These are phyloP conservation scores for Amanita rimosa DNA, from an alignment of 768 basidiomycete genomes.

Conservation along the genomic window DNA sequence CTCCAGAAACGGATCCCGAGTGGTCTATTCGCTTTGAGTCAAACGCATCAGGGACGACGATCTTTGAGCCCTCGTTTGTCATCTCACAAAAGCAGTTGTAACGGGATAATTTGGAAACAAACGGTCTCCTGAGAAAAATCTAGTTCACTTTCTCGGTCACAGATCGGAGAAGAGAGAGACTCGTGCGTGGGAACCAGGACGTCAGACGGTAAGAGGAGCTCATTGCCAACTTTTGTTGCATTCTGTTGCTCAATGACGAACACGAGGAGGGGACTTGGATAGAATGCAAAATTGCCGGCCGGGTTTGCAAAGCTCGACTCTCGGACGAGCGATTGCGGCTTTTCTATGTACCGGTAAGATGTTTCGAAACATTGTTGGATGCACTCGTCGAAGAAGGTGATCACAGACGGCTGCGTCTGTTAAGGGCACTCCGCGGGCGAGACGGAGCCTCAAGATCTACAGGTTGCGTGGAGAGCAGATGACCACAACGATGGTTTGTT, in stretches of 20 bases:
- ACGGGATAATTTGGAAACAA: conserved; percentile 23
- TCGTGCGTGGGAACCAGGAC: conserved; percentile 47
- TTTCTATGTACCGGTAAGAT: conserved; percentile 81
- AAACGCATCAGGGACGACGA: conserved; percentile 17
- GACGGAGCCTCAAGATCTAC: conserved; percentile 22
- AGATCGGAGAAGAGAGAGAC: conserved; percentile 26
- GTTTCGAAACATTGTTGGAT: conserved; percentile 71
- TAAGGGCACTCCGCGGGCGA: conserved; percentile 38
- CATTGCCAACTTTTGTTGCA: conserved; percentile 53
- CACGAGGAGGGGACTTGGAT: conserved; percentile 69
- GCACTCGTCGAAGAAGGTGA: conserved; percentile 79
- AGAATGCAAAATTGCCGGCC: conserved; percentile 16
- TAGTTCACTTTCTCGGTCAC: conserved; percentile 24
- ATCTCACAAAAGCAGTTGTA: conserved; percentile 26
- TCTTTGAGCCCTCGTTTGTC: conserved; percentile 31
- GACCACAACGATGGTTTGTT: conserved; percentile 73
- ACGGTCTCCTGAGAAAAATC: conserved; percentile 16
- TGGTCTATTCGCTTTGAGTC: conserved; percentile 5
- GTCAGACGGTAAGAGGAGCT: conserved; percentile 46
- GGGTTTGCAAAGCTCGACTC: conserved; percentile 4
- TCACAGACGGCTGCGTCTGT: conserved; percentile 45
- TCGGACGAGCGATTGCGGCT: conserved; percentile 27
- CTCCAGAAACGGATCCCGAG: conserved; percentile 8
- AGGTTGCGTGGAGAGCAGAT: conserved; percentile 39
- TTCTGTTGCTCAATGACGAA: conserved; percentile 69